phyloP scores from a whole-genome alignment of 805 yeast genomes.

The Kodamaea laetipori region DNA sequence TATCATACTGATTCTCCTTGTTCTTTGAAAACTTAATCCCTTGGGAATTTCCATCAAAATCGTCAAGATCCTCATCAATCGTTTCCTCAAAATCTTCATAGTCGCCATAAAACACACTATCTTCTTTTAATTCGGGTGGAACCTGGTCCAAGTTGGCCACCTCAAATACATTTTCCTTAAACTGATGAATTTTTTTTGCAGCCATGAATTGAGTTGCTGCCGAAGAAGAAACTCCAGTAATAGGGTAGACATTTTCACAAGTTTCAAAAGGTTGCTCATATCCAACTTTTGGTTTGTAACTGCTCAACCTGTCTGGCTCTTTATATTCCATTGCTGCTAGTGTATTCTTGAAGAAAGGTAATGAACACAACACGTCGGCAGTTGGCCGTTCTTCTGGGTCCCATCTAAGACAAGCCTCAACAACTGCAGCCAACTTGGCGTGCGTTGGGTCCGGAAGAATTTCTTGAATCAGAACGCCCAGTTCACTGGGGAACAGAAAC shows the following conservation, averaged over 20 bases:
- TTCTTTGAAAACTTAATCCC: neutral
- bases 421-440: conserved; percentile 44
- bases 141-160: conserved; percentile 5
- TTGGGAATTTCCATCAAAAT: neutral
- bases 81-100: conserved; percentile 1
- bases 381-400: conserved; percentile 68
- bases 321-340: neutral
- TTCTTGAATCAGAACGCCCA: conserved; percentile 50
- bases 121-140: conserved; percentile 7
- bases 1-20: neutral
- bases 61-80: conserved; percentile 13
- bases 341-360: conserved; percentile 58
- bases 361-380: conserved; percentile 47
- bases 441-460: conserved; percentile 49
- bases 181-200: neutral
- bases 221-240: neutral
- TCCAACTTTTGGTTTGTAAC: neutral
- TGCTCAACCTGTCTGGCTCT: conserved; percentile 2
- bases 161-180: conserved; percentile 9
- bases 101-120: conserved; percentile 1
- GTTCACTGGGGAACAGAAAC: conserved; percentile 55
- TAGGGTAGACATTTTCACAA: neutral
- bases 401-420: conserved; percentile 66
- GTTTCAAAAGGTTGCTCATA: neutral
- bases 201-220: neutral